Evolutionary conservation across 2,329 filamentous ascomycete genomes (phyloP), one percentile per base, ranked within the genome.

Genomic region (Aureobasidium sp.): DNA sequence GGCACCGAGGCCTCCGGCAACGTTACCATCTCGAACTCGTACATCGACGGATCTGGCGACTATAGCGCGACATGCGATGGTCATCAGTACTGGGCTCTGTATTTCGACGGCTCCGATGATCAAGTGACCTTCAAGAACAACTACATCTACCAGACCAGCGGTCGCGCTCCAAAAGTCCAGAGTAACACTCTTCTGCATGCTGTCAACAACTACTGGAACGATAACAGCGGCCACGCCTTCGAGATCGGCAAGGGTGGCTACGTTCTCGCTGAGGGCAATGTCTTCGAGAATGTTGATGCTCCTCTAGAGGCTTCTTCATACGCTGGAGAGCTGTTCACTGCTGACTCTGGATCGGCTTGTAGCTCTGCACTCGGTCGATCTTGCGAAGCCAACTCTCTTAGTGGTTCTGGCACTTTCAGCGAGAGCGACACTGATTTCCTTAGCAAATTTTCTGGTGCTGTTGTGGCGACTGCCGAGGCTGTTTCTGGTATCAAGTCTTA

Each of bases 21-120:
- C 46, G 79, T 86, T 20, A 84, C 82, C 36, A 79, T 86, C 70
- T 82, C 82, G 66, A 85, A 86, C 78, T 77, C 70, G 72, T 80
- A 83, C 69, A 81, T 87, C 66, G 79, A 86, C 68, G 84, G 84
- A 48, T 69, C 70, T 26, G 78, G 78, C 37, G 70, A 73, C 20
- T 85, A 77, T 74, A 84, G 82, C 17, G 79, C 83, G 2, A 81
- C 78, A 51, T 86, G 84, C 72, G 76, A 86, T 68, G 77, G 75
- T 46, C 78, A 83, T 72, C 82, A 84, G 72, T 85, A 86, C 79
- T 86, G 83, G 81, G 78, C 73, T 29, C 71, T 84, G 66, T 84
- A 83, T 74, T 76, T 86, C 47, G 78, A 77, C 46, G 84, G 84
- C 20, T 75, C 77, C 56, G 77, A 72, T 69, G 84, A 86, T 68